These are phyloP conservation scores for Clavispora phyllophila DNA, from an alignment of 805 yeast genomes.

Conservation along the genomic window DNA sequence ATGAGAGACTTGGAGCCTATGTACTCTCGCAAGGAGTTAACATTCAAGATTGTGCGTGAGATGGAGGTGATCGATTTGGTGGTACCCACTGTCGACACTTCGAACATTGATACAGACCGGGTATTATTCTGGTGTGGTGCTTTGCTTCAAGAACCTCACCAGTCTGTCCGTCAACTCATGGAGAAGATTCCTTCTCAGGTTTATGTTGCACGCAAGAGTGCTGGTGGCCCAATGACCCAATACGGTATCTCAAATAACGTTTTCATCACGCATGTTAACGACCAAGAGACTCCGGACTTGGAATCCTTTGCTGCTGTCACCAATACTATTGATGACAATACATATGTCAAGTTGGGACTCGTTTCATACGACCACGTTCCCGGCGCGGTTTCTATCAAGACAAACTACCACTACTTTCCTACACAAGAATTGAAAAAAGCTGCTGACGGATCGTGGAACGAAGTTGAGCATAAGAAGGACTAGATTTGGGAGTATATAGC, in stretches of 20 bases:
- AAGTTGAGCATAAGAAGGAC: constrained; percentile 40
- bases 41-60: constrained; percentile 66
- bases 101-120: constrained; percentile 55
- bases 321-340: constrained; percentile 67
- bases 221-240: constrained; percentile 84
- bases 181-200: constrained; percentile 73
- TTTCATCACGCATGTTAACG: constrained; percentile 88
- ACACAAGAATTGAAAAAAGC: constrained; percentile 54
- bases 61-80: constrained; percentile 55
- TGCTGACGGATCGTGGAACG: constrained; percentile 43
- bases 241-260: constrained; percentile 75
- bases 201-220: constrained; percentile 68
- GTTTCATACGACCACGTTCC: constrained; percentile 86
- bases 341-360: constrained; percentile 74
- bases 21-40: constrained; percentile 37
- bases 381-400: constrained; percentile 77
- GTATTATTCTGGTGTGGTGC: constrained; percentile 83
- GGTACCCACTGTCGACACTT: constrained; percentile 62
- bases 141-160: constrained; percentile 82
- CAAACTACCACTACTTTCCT: constrained; percentile 85
- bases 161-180: constrained; percentile 83
- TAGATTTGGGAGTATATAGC: neutral
- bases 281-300: constrained; percentile 62
- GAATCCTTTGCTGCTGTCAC: constrained; percentile 63
- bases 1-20: constrained; percentile 61